Conservation (phyloP, 305 asterid species). For the Ilex paraguariensis region DNA sequence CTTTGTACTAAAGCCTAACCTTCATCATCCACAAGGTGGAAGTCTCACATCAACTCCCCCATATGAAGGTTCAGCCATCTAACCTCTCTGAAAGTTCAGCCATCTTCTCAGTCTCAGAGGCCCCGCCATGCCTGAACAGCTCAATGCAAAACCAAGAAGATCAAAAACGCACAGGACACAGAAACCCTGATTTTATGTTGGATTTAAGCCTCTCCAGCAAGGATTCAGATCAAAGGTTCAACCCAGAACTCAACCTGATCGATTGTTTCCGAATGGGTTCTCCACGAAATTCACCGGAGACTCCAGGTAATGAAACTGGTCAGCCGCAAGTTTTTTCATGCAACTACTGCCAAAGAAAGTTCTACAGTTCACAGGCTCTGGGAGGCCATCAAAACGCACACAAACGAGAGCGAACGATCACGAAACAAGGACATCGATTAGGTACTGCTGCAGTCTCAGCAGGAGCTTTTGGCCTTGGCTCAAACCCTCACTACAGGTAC, state of each 20-base stretch:
- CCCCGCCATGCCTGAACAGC: slow-evolving; percentile 4
- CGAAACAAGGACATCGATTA: slow-evolving; percentile 35
- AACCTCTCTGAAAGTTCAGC: slow-evolving; percentile 18
- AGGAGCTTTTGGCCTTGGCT: too few relatives aligned
- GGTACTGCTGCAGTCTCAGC: too few relatives aligned
- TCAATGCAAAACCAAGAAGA: slow-evolving; percentile 14
- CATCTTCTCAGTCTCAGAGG: slow-evolving; percentile 9
- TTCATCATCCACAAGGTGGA: slow-evolving; percentile 3
- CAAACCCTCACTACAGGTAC: slow-evolving; percentile 17
- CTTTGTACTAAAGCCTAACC: background rate
- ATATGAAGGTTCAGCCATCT: slow-evolving; percentile 36
- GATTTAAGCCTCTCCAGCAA: slow-evolving; percentile 48
- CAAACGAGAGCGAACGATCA: slow-evolving; percentile 69
- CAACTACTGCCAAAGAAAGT: slow-evolving; percentile 76
- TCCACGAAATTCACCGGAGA: background rate
- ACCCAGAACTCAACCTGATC: slow-evolving; percentile 34
- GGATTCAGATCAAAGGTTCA: slow-evolving; percentile 14
- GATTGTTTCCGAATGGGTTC: slow-evolving; percentile 14
- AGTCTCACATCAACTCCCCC: slow-evolving; percentile 11
- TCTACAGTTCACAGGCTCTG: slow-evolving; percentile 84
- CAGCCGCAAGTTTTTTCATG: slow-evolving; percentile 61
- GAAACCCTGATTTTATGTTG: slow-evolving; percentile 25
- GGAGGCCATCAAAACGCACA: slow-evolving; percentile 97
- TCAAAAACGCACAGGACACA: slow-evolving; percentile 6
- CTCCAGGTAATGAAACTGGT: slow-evolving; percentile 6